Base-by-base conservation (phyloP, 805 yeast genomes). In the Pichia sporocuriosa region DNA sequence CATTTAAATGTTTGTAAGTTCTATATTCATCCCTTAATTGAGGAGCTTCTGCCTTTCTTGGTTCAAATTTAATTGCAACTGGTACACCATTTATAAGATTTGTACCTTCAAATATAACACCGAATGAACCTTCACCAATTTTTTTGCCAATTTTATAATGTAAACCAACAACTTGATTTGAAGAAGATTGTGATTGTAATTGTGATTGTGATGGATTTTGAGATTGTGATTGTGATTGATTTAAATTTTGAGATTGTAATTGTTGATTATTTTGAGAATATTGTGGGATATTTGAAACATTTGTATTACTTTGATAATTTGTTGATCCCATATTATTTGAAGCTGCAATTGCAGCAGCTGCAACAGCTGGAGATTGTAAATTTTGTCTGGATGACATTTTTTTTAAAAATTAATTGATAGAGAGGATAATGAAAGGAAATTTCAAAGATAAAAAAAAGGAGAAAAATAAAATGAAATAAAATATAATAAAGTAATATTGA, bases 61-160 rank as follows among this genome's bases (percentile, higher is more conserved):
- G 97, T 66, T 93, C 96, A 55, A 93, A 93, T 65, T 93, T 93
- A 62, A 93, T 90, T 31, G 97, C 98, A 35, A 93, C 97, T 38
- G 85, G 94, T 47, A 81, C 82, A 51, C 89, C 89, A 67, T 88
- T 90, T 54, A 93, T 78, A 58, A 93, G 73, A 61, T 93, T 90
- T 32, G 86, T 77, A 48, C 98, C 98, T 67, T 93, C 97, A 61
- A 93, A 93, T 45, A 93, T 83, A 40, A 93, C 95, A 43, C 98
- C 98, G 63, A 93, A 93, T 4, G 97, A 90, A 33, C 98, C 98
- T 66, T 93, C 97, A 44, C 98, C 98, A 47, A 93, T 89, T 67
- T 93, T 93, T 63, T 89, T 90, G 45, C 97, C 98, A 43, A 93
- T 93, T 54, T 88, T 84, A 67, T 89, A 93, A 69, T 93, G 98